Conservation (phyloP, 805 yeast species). For the Myxozyma nipponensis region DNA sequence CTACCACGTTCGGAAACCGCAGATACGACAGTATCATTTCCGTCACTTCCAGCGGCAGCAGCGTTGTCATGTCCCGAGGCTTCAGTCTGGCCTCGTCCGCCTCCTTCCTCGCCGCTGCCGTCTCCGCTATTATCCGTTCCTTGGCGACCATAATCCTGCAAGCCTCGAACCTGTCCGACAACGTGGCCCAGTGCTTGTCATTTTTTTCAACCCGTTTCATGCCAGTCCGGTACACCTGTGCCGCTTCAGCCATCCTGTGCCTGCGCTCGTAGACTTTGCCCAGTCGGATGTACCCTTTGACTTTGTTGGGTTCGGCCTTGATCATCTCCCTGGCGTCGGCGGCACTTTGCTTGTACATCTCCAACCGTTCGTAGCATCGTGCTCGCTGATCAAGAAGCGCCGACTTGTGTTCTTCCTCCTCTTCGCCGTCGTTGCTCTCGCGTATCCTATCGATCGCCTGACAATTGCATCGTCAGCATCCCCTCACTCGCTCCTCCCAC, state of each 20-base stretch:
- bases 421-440: no score
- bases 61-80: background rate
- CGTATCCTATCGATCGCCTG: no score
- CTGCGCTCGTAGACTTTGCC: constrained; percentile 7
- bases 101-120: no score
- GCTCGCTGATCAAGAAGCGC: constrained; percentile 13
- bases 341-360: constrained; percentile 5
- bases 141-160: no score
- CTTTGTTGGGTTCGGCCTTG: background rate
- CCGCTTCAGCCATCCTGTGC: constrained; percentile 5
- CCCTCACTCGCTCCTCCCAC: no score
- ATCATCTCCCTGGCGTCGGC: constrained; percentile 7
- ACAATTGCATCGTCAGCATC: no score
- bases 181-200: no score
- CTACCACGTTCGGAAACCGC: constrained; percentile 3
- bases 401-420: no score
- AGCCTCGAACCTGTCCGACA: no score
- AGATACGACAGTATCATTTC: constrained; percentile 6
- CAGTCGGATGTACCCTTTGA: constrained; percentile 15
- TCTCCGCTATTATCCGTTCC: no score
- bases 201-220: constrained; percentile 2
- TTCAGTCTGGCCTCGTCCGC: no score
- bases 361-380: constrained; percentile 7
- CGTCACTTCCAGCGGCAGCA: constrained; percentile 12
- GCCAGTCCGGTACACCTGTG: constrained; percentile 3